phyloP scores from a whole-genome alignment of 805 yeast species.

The Candida arabinofermentans region DNA sequence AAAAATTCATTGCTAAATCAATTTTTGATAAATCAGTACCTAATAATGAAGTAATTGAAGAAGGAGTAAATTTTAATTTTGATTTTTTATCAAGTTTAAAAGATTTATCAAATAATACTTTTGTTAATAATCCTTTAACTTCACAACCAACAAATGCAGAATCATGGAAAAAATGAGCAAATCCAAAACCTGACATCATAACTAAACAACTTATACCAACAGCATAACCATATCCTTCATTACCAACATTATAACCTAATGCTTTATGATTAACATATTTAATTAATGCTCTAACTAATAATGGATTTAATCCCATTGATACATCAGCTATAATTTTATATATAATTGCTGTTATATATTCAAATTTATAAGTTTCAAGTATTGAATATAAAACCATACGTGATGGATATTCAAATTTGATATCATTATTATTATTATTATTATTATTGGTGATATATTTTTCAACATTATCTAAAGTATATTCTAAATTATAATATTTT shows the following conservation, averaged over 20 bases:
- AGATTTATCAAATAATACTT: constrained; percentile 66
- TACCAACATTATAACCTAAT: constrained; percentile 40
- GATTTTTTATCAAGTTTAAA: constrained; percentile 56
- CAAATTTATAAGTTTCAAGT: constrained; percentile 43
- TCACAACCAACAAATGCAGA: constrained; percentile 66
- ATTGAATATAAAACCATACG: constrained; percentile 43
- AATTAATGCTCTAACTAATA: constrained; percentile 62
- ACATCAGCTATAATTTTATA: constrained; percentile 44
- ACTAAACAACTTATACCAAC: constrained; percentile 63
- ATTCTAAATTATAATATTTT: constrained; percentile 28
- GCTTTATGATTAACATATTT: constrained; percentile 54
- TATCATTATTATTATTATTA: constrained; percentile 30
- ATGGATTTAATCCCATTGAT: constrained; percentile 56
- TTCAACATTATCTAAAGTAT: constrained; percentile 34
- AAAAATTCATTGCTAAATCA: constrained; percentile 69
- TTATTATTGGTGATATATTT: constrained; percentile 29
- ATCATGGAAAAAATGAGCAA: constrained; percentile 62
- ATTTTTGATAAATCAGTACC: constrained; percentile 81
- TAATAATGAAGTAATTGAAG: constrained; percentile 70
- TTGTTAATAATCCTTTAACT: constrained; percentile 65
- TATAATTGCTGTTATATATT: constrained; percentile 37
- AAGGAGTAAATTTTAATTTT: constrained; percentile 56
- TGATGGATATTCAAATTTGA: constrained; percentile 38
- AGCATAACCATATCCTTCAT: constrained; percentile 69
- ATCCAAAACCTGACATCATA: constrained; percentile 40